phyloP scores from a whole-genome alignment of 805 yeast genomes.

The Helenozyma rhizophorensis region DNA sequence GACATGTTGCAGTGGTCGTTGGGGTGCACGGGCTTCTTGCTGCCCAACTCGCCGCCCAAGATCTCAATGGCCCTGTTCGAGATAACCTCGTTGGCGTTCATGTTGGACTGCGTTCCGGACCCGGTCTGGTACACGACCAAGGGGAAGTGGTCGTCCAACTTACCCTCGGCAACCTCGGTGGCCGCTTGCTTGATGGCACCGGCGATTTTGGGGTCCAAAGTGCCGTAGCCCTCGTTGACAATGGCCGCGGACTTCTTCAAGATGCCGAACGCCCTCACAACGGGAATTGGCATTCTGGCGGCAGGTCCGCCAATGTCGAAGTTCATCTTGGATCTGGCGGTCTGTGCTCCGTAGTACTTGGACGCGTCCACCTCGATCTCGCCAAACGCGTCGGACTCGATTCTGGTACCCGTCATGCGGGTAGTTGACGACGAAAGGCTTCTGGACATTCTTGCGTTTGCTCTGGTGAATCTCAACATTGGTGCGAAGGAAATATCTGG shows the following conservation, averaged over 20 bases:
- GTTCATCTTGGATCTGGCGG: slow-evolving; percentile 88
- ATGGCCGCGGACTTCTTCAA: slow-evolving; percentile 93
- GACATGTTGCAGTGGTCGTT: slow-evolving; percentile 98
- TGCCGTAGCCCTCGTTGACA: slow-evolving; percentile 78
- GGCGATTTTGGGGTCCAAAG: slow-evolving; percentile 77
- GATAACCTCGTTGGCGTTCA: slow-evolving; percentile 98
- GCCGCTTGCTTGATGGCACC: slow-evolving; percentile 90
- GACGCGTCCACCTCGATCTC: slow-evolving; percentile 85
- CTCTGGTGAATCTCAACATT: slow-evolving; percentile 16
- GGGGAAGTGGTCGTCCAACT: slow-evolving; percentile 91
- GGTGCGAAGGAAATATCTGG: slow-evolving; percentile 1
- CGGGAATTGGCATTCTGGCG: slow-evolving; percentile 88
- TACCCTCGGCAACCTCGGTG: slow-evolving; percentile 90
- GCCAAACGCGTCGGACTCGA: slow-evolving; percentile 95
- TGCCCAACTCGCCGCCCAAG: slow-evolving; percentile 87
- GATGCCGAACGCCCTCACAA: slow-evolving; percentile 87
- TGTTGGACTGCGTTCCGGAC: slow-evolving; percentile 96
- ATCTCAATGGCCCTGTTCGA: slow-evolving; percentile 97
- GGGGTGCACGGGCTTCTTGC: slow-evolving; percentile 94
- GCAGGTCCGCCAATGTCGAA: slow-evolving; percentile 93
- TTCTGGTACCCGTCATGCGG: slow-evolving; percentile 43
- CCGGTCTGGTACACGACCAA: slow-evolving; percentile 99
- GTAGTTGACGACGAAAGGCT: slow-evolving; percentile 25
- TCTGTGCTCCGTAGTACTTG: slow-evolving; percentile 98
- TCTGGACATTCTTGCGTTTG: slow-evolving; percentile 17